phyloP scores from a whole-genome alignment of 2,329 filamentous ascomycete species.

The Lasiodiplodia gonubiensis region DNA sequence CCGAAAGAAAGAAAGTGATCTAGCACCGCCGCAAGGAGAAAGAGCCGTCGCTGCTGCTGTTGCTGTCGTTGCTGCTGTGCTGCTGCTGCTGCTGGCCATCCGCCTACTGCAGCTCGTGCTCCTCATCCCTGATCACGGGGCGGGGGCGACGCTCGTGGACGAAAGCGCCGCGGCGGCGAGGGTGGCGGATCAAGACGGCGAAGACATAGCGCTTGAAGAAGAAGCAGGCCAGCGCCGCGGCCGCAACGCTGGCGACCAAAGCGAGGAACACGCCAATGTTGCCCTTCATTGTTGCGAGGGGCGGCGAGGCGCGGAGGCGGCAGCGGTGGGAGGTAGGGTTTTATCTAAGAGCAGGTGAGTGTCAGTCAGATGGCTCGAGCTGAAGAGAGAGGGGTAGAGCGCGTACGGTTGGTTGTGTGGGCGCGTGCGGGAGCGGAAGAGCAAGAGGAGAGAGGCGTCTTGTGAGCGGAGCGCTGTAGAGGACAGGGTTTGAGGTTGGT shows the following conservation, averaged over 20 bases:
- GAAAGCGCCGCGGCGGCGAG: background rate
- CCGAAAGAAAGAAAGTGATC: background rate
- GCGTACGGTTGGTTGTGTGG: background rate
- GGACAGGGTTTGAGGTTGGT: background rate
- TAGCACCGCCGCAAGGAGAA: too few relatives aligned
- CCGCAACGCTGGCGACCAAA: background rate
- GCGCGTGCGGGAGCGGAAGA: background rate
- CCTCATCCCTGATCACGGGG: background rate
- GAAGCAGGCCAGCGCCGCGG: background rate
- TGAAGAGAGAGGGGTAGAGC: background rate
- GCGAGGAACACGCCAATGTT: background rate
- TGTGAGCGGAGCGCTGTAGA: background rate
- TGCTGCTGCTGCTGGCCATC: too few relatives aligned
- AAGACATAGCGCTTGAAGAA: background rate
- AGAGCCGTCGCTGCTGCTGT: too few relatives aligned
- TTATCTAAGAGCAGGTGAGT: background rate
- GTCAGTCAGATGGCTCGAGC: background rate
- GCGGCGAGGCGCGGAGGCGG: background rate
- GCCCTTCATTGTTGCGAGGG: background rate
- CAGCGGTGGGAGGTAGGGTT: background rate
- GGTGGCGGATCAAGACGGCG: background rate
- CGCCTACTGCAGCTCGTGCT: background rate
- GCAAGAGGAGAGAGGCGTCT: too few relatives aligned
- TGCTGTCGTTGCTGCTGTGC: too few relatives aligned
- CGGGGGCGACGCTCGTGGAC: background rate